Conservation (phyloP, 192 early-diverging fungal species). For the Coemansia sp. region DNA sequence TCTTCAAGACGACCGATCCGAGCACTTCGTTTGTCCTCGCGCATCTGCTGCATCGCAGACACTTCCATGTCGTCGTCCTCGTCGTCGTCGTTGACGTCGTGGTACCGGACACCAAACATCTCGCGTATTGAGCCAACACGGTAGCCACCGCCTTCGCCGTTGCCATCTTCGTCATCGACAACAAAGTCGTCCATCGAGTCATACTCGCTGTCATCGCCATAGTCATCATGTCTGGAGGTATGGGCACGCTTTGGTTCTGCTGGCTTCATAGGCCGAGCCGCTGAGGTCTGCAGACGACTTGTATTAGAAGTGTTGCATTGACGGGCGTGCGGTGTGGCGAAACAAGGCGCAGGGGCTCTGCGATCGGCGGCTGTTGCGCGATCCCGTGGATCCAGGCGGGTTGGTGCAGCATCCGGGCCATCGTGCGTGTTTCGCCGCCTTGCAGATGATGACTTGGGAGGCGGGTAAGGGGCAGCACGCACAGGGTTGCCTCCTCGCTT, state of each 20-base stretch:
- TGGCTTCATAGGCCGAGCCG: background rate
- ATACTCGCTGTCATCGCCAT: constrained; percentile 43
- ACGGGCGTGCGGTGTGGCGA: too few relatives aligned
- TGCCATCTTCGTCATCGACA: constrained; percentile 52
- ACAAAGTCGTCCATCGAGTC: constrained; percentile 58
- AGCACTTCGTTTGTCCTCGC: constrained; percentile 48
- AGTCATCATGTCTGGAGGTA: background rate
- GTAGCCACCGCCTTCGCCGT: constrained; percentile 23
- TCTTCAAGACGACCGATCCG: constrained; percentile 44
- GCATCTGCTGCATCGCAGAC: constrained; percentile 47
- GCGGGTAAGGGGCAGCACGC: background rate
- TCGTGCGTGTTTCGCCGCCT: background rate
- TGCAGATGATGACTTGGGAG: background rate
- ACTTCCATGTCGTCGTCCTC: constrained; percentile 56
- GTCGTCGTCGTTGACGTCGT: constrained; percentile 50
- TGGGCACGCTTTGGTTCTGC: background rate
- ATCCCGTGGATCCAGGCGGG: background rate
- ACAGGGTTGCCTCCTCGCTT: constrained; percentile 6
- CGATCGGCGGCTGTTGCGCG: background rate
- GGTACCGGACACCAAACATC: constrained; percentile 51
- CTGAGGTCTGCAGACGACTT: background rate
- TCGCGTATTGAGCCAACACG: constrained; percentile 43
- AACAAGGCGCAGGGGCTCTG: background rate
- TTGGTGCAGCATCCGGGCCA: background rate
- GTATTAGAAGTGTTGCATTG: background rate